Evolutionary conservation across 345 rosid genomes (phyloP), one percentile per base, ranked within the genome.

Genomic region (Durio zibethinus): DNA sequence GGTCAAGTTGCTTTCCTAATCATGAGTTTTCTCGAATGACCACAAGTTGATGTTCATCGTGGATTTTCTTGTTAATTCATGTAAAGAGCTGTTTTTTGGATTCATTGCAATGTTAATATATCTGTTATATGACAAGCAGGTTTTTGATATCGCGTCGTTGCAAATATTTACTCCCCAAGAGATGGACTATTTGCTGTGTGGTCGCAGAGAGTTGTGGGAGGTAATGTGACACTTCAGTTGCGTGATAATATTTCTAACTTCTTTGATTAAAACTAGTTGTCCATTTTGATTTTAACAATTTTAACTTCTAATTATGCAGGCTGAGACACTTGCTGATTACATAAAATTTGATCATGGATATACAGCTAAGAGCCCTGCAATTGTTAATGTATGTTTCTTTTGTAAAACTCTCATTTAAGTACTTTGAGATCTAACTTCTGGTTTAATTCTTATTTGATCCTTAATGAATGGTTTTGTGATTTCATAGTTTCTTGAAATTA

Each of bases 151-250:
- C 65, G 68, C 97, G 47, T 89, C 98, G 18, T 83, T 97, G 38
- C 98, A 94, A 97, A 90, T 97, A 85, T 97, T 97, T 86, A 85
- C 91, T 40, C 94, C 99, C 29, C 84, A 79, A 42, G 99, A 97
- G 76, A 80, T 94, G 88, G 99, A 97, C 79, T 87, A 97, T 82
- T 85, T 94, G 89, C 89, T 97, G 20, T 97, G 99, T 82, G 98
- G 99, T 52, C 98, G 93, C 53, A 86, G 98, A 82, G 99, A 97
- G 85, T 73, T 94, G 89, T 94, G 99, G 99, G 90, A 97, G 98
- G 98, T 94, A 86, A 81, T 31, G 59, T 61, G 6, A 62, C 47
- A 6, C 29, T 40, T 4, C 36, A 21, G 48, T 77, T 75, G 5
- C 76, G 54, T 33, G 45, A 63, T 45, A 45, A 54, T 36, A 15